Conservation (phyloP, 2,329 filamentous ascomycete genomes). For the Coniochaeta prunicola region DNA sequence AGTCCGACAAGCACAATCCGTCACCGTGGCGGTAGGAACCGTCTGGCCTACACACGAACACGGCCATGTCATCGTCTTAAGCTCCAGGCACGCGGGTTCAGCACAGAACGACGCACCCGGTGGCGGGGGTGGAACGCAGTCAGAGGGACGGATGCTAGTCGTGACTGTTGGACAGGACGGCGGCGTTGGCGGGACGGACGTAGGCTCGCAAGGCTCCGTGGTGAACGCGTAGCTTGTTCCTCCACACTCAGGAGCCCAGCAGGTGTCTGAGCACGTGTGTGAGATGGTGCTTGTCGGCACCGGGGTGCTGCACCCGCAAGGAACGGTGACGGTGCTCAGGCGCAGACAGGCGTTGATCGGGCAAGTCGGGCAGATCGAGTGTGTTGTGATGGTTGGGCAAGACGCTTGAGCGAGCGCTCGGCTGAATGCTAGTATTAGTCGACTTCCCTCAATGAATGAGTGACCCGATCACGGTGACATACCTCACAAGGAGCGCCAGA, state of each 20-base stretch:
- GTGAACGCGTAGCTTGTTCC: not conserved
- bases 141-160: not conserved
- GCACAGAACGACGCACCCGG: constrained; percentile 1
- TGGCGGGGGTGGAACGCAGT: constrained; percentile 3
- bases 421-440: not conserved
- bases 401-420: not conserved
- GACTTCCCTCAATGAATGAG: not conserved
- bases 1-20: constrained; percentile 5
- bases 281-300: not conserved
- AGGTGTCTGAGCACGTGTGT: not conserved
- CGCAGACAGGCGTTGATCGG: not conserved
- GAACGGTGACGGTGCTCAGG: not conserved
- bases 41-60: constrained; percentile 3
- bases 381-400: not conserved
- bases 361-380: not conserved
- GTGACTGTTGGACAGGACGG: constrained; percentile 4
- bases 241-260: not conserved
- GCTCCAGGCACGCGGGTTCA: not conserved
- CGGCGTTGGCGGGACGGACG: not conserved
- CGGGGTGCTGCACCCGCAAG: not conserved
- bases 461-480: not conserved
- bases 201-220: not conserved
- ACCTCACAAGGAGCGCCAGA: not conserved
- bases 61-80: constrained; percentile 4
- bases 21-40: constrained; percentile 3